These are phyloP conservation scores for Arctium minus DNA, from an alignment of 129 eudicot species.

Conservation along the genomic window DNA sequence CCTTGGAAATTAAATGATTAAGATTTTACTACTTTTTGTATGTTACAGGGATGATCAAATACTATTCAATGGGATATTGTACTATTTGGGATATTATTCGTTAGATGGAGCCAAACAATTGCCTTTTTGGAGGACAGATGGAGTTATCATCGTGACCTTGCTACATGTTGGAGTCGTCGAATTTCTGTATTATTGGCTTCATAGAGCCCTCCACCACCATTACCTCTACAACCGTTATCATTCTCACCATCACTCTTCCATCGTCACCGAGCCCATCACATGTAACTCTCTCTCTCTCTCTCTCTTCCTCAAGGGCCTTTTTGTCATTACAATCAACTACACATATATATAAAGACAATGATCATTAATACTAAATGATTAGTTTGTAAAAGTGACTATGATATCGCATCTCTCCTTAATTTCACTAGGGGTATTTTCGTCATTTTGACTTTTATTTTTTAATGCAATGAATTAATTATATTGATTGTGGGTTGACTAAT, in stretches of 20 bases:
- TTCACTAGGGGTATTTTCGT: background rate
- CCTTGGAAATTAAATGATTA: background rate
- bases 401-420: background rate
- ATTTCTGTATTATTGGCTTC: slow-evolving; percentile 75
- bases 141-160: slow-evolving; percentile 39
- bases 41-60: slow-evolving; percentile 69
- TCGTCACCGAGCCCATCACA: slow-evolving; percentile 66
- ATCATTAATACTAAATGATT: background rate
- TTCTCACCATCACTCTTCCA: slow-evolving; percentile 76
- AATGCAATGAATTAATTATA: background rate
- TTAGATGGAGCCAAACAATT: slow-evolving; percentile 22
- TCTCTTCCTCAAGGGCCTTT: background rate
- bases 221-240: slow-evolving; percentile 77
- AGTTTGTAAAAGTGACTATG: too few species aligned
- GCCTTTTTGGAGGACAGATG: slow-evolving; percentile 52
- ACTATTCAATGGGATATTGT: slow-evolving; percentile 44
- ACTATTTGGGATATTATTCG: slow-evolving; percentile 21
- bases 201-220: slow-evolving; percentile 76
- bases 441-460: too few species aligned
- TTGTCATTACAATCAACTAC: background rate
- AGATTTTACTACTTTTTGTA: background rate
- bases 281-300: slow-evolving; percentile 25
- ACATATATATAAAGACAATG: background rate
- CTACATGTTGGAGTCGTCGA: slow-evolving; percentile 62
- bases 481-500: background rate